Conservation (phyloP, 495 filamentous ascomycete species). For the Neurospora tetraspora region DNA sequence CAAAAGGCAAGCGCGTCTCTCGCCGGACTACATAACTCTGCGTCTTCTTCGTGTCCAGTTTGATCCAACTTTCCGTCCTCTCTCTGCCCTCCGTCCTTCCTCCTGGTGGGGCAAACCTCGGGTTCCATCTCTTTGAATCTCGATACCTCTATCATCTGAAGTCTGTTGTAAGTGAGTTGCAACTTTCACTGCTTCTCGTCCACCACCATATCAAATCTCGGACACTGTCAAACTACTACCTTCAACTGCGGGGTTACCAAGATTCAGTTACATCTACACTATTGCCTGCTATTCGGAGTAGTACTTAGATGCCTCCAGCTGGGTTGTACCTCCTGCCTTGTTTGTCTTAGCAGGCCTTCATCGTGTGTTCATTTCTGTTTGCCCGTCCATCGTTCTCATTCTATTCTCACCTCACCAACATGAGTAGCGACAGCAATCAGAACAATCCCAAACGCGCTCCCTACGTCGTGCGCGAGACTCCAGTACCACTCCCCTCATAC, state of each 20-base stretch:
- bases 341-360: not conserved
- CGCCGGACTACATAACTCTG: not conserved
- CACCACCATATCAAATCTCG: not conserved
- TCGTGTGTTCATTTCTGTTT: not conserved
- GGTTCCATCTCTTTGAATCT: not conserved
- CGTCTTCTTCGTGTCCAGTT: not conserved
- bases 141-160: not conserved
- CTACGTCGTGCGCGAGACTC: not conserved
- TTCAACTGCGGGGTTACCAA: not conserved
- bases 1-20: not conserved
- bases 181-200: not conserved
- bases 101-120: not conserved
- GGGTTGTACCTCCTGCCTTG: not conserved
- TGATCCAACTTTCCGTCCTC: not conserved
- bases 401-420: not conserved
- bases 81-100: not conserved
- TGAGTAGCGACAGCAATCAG: not conserved
- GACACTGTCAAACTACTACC: not conserved
- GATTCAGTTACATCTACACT: not conserved
- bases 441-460: not conserved
- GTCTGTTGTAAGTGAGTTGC: not conserved
- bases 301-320: too few species aligned
- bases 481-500: not conserved
- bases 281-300: not conserved
- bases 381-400: too few species aligned